Base-by-base conservation (phyloP, 495 filamentous ascomycete species). In the Apodospora peruviana region DNA sequence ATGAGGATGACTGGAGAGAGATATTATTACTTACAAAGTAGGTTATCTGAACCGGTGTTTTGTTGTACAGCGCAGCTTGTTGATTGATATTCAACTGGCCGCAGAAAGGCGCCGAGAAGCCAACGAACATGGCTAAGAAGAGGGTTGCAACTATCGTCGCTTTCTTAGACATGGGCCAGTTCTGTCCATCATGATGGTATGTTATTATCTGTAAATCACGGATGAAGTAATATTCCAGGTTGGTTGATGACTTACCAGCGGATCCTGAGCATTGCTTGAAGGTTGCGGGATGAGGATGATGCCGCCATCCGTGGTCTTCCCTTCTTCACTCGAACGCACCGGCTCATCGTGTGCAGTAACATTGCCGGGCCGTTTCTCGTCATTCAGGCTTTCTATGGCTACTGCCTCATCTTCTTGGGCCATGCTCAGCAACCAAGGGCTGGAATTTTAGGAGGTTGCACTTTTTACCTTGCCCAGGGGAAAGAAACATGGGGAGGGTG, bases 31-130 rank as follows among this genome's bases (percentile, higher is more conserved):
- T 38, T 48, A 67, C 66, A 47, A 59, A 59, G 39, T 67, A 66
- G 1, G 62, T 58, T 23, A 69, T 64, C 22, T 67, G 51, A 9
- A 55, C 57, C 10, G 61, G 40, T 11, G 52, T 61, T 50, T 62
- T 61, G 35, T 55, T 40, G 38, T 71, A 71, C 4, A 67, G 47
- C 2, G 52, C 37, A 11, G 64, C 59, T 48, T 69, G 68, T 35
- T 62, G 40, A n/a, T 50, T 51, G 35, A 66, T 45, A 27, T 65
- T 59, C 1, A 60, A 45, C 37, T 63, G 60, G 19, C 56, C 53
- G 16, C 77, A 69, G 34, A 85, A 58, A 2, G 82, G 81, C 0
- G 80, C 81, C 40, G 83, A 67, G 3, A 75, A 80, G 50, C 81
- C 77, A 23, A 70, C 70, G 56, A 85, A 81, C 8, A 80, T 68